Conservation (phyloP, 2,329 filamentous ascomycete species). For the Hysterium pulicare region DNA sequence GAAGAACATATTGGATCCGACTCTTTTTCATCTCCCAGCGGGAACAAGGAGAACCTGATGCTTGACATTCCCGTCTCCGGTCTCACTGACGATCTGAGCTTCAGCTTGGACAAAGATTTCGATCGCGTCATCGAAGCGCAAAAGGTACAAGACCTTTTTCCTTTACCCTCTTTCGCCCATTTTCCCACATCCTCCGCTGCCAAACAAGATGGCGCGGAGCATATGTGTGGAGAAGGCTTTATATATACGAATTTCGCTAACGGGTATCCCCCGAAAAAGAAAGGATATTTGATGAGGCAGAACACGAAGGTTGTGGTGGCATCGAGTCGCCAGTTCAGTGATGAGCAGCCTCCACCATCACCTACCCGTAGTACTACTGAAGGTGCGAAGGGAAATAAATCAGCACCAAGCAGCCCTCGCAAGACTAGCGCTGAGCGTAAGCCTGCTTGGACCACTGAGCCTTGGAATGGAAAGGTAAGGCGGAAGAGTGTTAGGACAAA, state of each 20-base stretch:
- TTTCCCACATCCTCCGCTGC: slow-evolving; percentile 26
- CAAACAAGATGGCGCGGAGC: slow-evolving; percentile 15
- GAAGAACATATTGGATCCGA: slow-evolving; percentile 32
- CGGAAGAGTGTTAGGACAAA: slow-evolving; percentile 61
- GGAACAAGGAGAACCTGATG: slow-evolving; percentile 45
- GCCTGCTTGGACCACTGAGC: slow-evolving; percentile 93
- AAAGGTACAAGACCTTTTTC: slow-evolving; percentile 70
- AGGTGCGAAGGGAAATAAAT: slow-evolving; percentile 50
- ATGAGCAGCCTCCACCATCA: slow-evolving; percentile 58
- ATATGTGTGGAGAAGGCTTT: slow-evolving; percentile 28
- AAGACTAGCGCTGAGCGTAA: slow-evolving; percentile 64
- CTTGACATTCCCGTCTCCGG: slow-evolving; percentile 79
- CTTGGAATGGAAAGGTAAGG: slow-evolving; percentile 82
- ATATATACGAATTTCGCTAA: slow-evolving; percentile 8
- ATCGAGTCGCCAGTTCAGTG: slow-evolving; percentile 60
- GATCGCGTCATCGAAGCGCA: slow-evolving; percentile 92
- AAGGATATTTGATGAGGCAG: slow-evolving; percentile 96
- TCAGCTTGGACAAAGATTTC: slow-evolving; percentile 88
- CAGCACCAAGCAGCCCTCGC: slow-evolving; percentile 69
- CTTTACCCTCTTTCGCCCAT: slow-evolving; percentile 29
- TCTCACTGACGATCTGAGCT: slow-evolving; percentile 66
- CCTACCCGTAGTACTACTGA: slow-evolving; percentile 44
- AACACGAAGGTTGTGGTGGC: slow-evolving; percentile 96
- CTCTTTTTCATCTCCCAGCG: slow-evolving; percentile 16
- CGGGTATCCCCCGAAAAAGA: slow-evolving; percentile 60